A percentile compares a stretch with the other conserved stretches of the same genome.
phyloP scores from a whole-genome alignment of 2,329 filamentous ascomycete genomes.

The Colletotrichum graminicola region DNA sequence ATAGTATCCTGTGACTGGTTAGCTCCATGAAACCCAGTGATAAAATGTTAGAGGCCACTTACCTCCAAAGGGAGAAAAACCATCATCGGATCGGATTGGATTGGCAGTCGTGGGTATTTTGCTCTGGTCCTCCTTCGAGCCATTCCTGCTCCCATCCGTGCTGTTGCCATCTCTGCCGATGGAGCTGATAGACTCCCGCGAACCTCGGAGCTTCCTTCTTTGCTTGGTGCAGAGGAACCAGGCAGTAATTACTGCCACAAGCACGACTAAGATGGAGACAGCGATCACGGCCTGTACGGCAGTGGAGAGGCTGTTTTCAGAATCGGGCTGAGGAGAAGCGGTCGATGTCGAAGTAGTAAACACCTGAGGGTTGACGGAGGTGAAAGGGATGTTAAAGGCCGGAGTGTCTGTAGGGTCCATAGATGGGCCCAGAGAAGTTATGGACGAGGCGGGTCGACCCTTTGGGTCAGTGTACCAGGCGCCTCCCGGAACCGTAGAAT shows the following conservation, averaged over 20 bases:
- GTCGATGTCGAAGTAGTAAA: conserved; percentile 16
- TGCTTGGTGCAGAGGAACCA: conserved; percentile 43
- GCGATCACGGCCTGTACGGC: conserved; percentile 27
- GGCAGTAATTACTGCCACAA: conserved; percentile 38
- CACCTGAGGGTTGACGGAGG: neutral
- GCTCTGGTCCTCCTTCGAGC: conserved; percentile 47
- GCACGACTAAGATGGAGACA: conserved; percentile 22
- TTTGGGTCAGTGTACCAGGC: conserved; percentile 27
- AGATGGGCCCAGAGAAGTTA: neutral
- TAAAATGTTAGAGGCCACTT: conserved; percentile 36
- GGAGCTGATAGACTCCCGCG: conserved; percentile 27
- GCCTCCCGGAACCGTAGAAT: conserved; percentile 11
- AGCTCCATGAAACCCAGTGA: neutral
- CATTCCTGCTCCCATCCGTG: conserved; percentile 41
- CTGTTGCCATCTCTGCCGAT: conserved; percentile 26
- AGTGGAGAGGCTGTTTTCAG: conserved; percentile 4
- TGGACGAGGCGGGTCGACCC: neutral
- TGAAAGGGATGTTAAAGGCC: neutral
- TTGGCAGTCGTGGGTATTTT: conserved; percentile 46
- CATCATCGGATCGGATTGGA: conserved; percentile 49
- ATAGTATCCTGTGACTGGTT: conserved; percentile 34
- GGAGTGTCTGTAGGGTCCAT: neutral
- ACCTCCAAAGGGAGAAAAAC: conserved; percentile 62
- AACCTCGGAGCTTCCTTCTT: conserved; percentile 32
- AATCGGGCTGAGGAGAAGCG: neutral